Base-by-base conservation (phyloP, 257 asterid species). In the Ilex asprella region DNA sequence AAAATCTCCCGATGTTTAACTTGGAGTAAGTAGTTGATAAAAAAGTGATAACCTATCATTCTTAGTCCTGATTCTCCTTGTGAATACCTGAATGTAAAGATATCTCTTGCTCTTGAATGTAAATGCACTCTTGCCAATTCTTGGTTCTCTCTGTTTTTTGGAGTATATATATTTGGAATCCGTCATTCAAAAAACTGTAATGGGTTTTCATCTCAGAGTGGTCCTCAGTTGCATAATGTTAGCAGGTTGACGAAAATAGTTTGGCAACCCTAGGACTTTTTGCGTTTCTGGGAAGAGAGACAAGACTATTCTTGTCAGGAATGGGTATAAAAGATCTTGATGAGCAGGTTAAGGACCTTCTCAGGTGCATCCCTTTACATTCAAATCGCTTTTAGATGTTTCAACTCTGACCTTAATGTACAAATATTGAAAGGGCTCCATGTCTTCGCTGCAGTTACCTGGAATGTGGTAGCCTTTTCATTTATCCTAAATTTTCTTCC, bases 251-350 rank as follows among this genome's bases (percentile, higher is more conserved):
- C 61, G 87, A 73, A 58, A 69, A 69, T 62, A 79, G 73, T 80
- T 79, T 88, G 82, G 84, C 87, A 59, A 82, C 84, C 16, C 60
- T 86, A 35, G 95, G 88, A 14, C 82, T 88, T 60, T 88, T 88
- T 73, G 84, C 87, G 41, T 84, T 84, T 73, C 76, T 88, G 52
- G 96, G 96, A 75, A 81, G 90, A 79, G 90, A 84, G 73, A 78
- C 96, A 30, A 80, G 96, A 57, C 66, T 82, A 58, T 86, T 80
- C 76, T 80, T 88, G 69, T 75, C 79, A 31, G 72, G 82, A 71
- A 78, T 82, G 74, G 75, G 80, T 39, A 69, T 88, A 59, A 77
- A 79, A 70, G 96, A 86, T 67, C 67, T 76, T 35, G 88, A 86
- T 52, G 88, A 82, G 61, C 88, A 76, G 35, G 74, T 83, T 47